These are phyloP conservation scores for Nannochloropsis gaditana DNA, from an alignment of 108 stramenopile genomes.

Conservation along the genomic window DNA sequence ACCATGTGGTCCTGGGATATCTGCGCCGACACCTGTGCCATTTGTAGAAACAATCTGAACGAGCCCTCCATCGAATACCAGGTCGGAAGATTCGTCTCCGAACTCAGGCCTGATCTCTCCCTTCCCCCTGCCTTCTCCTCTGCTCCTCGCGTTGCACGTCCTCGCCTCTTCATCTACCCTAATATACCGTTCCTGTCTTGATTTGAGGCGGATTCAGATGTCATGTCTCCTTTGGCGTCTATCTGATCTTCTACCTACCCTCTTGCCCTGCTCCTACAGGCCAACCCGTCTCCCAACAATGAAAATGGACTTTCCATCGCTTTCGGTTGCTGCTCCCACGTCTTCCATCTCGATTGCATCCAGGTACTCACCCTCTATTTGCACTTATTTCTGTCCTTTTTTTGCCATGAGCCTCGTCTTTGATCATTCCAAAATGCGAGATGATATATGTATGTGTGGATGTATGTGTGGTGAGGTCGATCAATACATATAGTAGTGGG, in stretches of 20 bases:
- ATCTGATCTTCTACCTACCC: background rate
- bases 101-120: background rate
- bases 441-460: background rate
- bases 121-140: background rate
- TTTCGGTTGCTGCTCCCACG: slow-evolving; percentile 95
- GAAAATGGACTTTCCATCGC: slow-evolving; percentile 95
- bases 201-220: background rate
- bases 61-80: slow-evolving; percentile 98
- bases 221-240: background rate
- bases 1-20: slow-evolving; percentile 99
- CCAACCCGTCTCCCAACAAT: slow-evolving; percentile 91
- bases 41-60: slow-evolving; percentile 97
- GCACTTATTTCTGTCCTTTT: background rate
- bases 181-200: background rate
- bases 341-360: slow-evolving; percentile 99
- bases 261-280: slow-evolving; percentile 35
- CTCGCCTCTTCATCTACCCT: background rate
- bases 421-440: background rate
- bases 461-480: too few species aligned
- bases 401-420: background rate
- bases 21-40: slow-evolving; percentile 98
- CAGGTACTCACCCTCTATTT: slow-evolving; percentile 52
- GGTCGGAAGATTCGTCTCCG: slow-evolving; percentile 39
- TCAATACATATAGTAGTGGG: background rate
- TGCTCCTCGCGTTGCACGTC: background rate